phyloP scores from a whole-genome alignment of 2,329 filamentous ascomycete species.

The Paraphoma chrysanthemicola region DNA sequence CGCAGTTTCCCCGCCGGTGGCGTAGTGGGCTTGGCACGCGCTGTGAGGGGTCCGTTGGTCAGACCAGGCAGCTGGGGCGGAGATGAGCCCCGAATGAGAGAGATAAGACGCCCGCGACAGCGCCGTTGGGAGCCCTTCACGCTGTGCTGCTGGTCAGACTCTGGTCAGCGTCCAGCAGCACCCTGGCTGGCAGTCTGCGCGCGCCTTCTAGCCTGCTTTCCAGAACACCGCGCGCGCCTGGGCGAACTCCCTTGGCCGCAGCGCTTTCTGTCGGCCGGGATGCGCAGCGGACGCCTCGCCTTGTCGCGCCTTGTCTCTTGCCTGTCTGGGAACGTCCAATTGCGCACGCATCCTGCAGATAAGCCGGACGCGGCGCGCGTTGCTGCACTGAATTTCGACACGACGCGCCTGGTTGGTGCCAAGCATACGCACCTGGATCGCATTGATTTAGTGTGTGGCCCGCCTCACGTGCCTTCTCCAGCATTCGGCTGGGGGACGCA shows the following conservation, averaged over 20 bases:
- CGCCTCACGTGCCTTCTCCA: constrained; percentile 23
- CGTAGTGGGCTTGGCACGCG: too few species aligned
- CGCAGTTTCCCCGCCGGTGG: constrained; percentile 56
- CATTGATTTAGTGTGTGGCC: constrained; percentile 14
- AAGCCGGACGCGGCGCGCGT: background rate
- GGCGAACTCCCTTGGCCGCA: too few species aligned
- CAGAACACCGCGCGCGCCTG: constrained; percentile 12
- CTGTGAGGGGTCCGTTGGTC: constrained; percentile 24
- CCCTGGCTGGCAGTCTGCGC: too few species aligned
- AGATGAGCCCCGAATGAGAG: constrained; percentile 22
- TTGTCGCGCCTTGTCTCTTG: constrained; percentile 27
- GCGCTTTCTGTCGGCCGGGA: background rate
- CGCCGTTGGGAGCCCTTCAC: constrained; percentile 3
- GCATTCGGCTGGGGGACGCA: constrained; percentile 4
- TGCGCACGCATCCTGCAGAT: constrained; percentile 16
- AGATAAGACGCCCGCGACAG: constrained; percentile 20
- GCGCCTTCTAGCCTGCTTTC: constrained; percentile 12
- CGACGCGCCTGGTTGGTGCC: constrained; percentile 8
- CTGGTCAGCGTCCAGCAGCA: too few species aligned
- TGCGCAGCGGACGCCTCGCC: constrained; percentile 10
- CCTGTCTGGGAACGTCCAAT: constrained; percentile 20
- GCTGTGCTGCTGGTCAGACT: too few species aligned
- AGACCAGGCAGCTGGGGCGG: constrained; percentile 12
- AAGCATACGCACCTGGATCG: constrained; percentile 15
- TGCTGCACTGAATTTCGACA: background rate